These are phyloP conservation scores for Byssothecium circinans DNA, from an alignment of 2,329 filamentous ascomycete genomes.

Conservation along the genomic window DNA sequence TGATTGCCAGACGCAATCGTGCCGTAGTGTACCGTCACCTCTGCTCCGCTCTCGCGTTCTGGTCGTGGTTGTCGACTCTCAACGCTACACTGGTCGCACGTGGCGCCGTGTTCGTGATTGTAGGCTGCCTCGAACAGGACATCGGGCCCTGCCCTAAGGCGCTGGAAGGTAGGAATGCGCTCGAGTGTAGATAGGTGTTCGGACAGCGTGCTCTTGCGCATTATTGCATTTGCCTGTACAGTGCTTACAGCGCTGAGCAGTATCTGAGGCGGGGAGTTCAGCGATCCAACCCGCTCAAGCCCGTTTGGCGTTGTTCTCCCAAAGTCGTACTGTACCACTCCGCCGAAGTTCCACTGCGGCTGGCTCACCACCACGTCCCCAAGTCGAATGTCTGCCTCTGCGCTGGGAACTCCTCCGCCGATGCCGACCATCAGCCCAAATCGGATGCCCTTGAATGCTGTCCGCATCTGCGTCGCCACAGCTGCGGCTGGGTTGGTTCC, in stretches of 20 bases:
- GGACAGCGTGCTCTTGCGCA: constrained; percentile 1
- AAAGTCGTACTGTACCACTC: constrained; percentile 14
- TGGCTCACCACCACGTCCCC: constrained; percentile 15
- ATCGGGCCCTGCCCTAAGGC: constrained; percentile 8
- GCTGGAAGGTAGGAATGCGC: constrained; percentile 7
- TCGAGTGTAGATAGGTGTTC: constrained; percentile 4
- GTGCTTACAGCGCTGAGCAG: constrained; percentile 8
- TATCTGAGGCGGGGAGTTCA: constrained; percentile 3
- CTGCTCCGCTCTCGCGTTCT: constrained; percentile 2
- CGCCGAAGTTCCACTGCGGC: constrained; percentile 4
- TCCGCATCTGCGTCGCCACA: constrained; percentile 27
- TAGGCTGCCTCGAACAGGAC: constrained; percentile 15
- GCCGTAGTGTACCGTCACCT: constrained; percentile 6
- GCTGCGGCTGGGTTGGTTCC: constrained; percentile 35
- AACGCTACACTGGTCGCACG: constrained; percentile 7
- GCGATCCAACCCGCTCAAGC: constrained; percentile 1
- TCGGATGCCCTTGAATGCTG: constrained; percentile 32
- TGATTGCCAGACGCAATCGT: constrained; percentile 5
- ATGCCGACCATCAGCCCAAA: constrained; percentile 23
- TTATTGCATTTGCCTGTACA: neutral
- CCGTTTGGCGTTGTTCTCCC: neutral
- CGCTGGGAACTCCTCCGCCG: constrained; percentile 26
- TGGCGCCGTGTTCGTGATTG: constrained; percentile 6
- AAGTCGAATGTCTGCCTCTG: constrained; percentile 11
- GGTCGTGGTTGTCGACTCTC: neutral